These are phyloP conservation scores for Phyllachora maydis DNA, from an alignment of 2,329 filamentous ascomycete species.

Conservation along the genomic window DNA sequence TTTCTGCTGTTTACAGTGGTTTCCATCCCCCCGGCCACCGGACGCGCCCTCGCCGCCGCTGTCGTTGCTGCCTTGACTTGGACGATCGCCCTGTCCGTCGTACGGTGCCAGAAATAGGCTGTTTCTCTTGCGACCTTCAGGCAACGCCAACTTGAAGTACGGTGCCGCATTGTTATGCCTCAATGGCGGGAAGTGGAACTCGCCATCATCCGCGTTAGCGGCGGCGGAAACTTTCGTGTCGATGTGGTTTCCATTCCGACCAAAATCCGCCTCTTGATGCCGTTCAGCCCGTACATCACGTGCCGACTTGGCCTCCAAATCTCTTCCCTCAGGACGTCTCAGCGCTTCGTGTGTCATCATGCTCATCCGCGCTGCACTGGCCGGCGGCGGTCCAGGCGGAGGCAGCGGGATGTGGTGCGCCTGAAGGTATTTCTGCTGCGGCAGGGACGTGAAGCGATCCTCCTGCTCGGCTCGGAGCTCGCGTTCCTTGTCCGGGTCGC, in stretches of 20 bases:
- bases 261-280: too few species aligned
- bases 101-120: slow-evolving; percentile 8
- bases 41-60: slow-evolving; percentile 1
- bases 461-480: slow-evolving; percentile 67
- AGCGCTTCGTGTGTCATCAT: too few species aligned
- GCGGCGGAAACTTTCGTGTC: slow-evolving; percentile 10
- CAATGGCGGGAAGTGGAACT: slow-evolving; percentile 38
- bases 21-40: too few species aligned
- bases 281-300: too few species aligned
- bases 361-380: slow-evolving; percentile 7
- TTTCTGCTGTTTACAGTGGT: slow-evolving; percentile 2
- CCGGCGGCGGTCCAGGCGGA: slow-evolving; percentile 9
- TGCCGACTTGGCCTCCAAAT: slow-evolving; percentile 13
- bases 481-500: slow-evolving; percentile 58
- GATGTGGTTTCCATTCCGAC: slow-evolving; percentile 9
- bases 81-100: slow-evolving; percentile 5
- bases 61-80: slow-evolving; percentile 4
- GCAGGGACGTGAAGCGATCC: slow-evolving; percentile 66
- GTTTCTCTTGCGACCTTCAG: slow-evolving; percentile 13
- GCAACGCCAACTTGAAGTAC: slow-evolving; percentile 37
- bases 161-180: slow-evolving; percentile 23
- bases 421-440: slow-evolving; percentile 43
- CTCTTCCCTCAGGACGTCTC: slow-evolving; percentile 22
- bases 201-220: slow-evolving; percentile 14
- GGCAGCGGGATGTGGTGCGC: slow-evolving; percentile 21